Conservation (phyloP, 192 early-diverging fungal species). For the Entomortierella beljakovae region DNA sequence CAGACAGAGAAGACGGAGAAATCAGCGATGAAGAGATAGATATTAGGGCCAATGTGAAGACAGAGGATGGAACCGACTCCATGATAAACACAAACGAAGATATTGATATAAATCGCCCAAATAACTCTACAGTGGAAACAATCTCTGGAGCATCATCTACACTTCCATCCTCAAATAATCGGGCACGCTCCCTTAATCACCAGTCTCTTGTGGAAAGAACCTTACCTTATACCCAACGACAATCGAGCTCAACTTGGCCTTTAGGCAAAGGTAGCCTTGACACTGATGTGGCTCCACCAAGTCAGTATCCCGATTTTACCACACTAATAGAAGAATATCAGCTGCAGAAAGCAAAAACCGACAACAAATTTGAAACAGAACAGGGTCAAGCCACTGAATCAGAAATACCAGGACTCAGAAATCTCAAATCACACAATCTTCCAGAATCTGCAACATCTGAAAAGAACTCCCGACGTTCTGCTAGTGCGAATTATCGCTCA, state of each 20-base stretch:
- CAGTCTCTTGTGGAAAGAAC: background rate
- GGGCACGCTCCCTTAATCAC: background rate
- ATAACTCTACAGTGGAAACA: background rate
- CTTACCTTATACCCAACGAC: background rate
- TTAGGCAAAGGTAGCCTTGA: conserved; percentile 2
- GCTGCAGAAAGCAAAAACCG: conserved; percentile 14
- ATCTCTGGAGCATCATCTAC: background rate
- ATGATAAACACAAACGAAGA: background rate
- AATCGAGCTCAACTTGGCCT: background rate
- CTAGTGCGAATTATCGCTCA: background rate
- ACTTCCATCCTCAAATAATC: background rate
- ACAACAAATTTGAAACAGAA: background rate
- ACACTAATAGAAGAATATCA: conserved; percentile 36
- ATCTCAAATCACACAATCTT: background rate
- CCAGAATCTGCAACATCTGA: background rate
- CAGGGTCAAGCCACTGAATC: background rate
- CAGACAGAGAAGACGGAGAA: conserved; percentile 42
- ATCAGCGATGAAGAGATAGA: conserved; percentile 35
- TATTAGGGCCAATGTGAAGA: background rate
- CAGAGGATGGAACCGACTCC: background rate
- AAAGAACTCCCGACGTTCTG: background rate
- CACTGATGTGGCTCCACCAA: too few relatives aligned
- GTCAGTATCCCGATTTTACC: conserved; percentile 14
- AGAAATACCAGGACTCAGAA: conserved; percentile 26
- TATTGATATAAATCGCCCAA: background rate